phyloP scores from a whole-genome alignment of 495 filamentous ascomycete genomes.

The Cercophora newfieldiana region DNA sequence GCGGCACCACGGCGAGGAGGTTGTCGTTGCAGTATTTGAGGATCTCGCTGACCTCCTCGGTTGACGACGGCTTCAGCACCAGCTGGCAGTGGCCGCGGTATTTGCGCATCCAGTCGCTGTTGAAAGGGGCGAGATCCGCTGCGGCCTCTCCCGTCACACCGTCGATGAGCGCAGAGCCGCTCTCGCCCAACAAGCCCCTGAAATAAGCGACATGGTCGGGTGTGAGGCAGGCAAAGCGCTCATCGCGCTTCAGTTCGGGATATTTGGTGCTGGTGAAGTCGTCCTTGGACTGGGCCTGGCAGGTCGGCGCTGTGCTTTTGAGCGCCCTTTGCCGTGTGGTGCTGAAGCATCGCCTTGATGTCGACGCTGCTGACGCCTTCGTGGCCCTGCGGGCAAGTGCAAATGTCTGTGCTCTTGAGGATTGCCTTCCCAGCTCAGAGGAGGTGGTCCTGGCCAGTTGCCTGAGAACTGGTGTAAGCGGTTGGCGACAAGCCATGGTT shows the following conservation, averaged over 20 bases:
- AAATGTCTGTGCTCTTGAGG: conserved; percentile 2
- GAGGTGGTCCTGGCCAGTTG: conserved; percentile 21
- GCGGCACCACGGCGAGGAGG: conserved; percentile 90
- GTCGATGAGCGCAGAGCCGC: conserved; percentile 77
- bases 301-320: conserved; percentile 25
- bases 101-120: conserved; percentile 98
- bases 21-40: conserved; percentile 92
- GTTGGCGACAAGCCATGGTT: conserved; percentile 32
- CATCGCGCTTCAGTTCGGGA: conserved; percentile 76
- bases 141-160: conserved; percentile 60
- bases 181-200: conserved; percentile 65
- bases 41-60: conserved; percentile 83
- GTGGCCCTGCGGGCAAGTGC: not conserved
- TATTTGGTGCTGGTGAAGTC: conserved; percentile 81
- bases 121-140: conserved; percentile 88
- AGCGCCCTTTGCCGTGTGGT: conserved; percentile 34
- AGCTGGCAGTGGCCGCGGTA: conserved; percentile 88
- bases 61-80: conserved; percentile 79
- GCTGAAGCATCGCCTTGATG: conserved; percentile 34
- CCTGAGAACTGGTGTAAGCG: conserved; percentile 24
- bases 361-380: not conserved
- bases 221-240: conserved; percentile 68
- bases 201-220: conserved; percentile 79
- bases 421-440: conserved; percentile 16
- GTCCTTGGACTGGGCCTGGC: conserved; percentile 55